Conservation (phyloP, 1,284 basidiomycete genomes). For the Ustilago trichophora region DNA sequence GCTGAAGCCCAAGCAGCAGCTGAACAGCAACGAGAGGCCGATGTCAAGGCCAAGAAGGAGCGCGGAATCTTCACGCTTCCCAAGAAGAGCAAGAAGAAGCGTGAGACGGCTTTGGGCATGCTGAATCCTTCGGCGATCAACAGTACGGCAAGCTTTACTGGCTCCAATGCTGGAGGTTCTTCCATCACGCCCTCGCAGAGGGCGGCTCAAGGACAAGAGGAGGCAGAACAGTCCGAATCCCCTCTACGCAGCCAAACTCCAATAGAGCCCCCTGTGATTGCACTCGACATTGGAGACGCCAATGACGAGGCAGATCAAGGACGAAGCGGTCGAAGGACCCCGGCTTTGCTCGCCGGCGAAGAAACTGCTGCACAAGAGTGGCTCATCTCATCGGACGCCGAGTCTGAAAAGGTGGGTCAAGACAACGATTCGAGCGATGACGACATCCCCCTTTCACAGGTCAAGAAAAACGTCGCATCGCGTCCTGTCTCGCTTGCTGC, state of each 20-base stretch:
- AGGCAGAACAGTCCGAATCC: constrained; percentile 2
- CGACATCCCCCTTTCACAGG: constrained; percentile 52
- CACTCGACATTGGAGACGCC: constrained; percentile 28
- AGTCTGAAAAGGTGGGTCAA: constrained; percentile 9
- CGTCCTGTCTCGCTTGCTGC: constrained; percentile 38
- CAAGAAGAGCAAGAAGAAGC: constrained; percentile 37
- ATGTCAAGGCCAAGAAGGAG: constrained; percentile 34
- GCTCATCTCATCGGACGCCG: constrained; percentile 43
- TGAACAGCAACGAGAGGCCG: constrained; percentile 11
- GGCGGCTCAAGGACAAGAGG: constrained; percentile 2
- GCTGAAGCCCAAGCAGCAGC: constrained; percentile 24
- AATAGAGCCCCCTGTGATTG: constrained; percentile 37
- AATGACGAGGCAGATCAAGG: constrained; percentile 2
- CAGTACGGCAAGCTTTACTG: constrained; percentile 24
- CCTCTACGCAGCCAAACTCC: constrained; percentile 25
- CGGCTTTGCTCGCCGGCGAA: constrained; percentile 23
- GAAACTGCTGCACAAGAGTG: constrained; percentile 40
- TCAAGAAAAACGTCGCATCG: constrained; percentile 46
- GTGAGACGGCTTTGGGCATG: constrained; percentile 9
- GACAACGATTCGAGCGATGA: constrained; percentile 44
- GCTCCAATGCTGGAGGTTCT: constrained; percentile 9
- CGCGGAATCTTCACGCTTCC: constrained; percentile 17
- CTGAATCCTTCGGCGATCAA: constrained; percentile 8
- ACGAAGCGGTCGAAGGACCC: constrained; percentile 10
- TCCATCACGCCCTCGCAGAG: constrained; percentile 1